Conservation (phyloP, 2,329 filamentous ascomycete species). For the Colletotrichum horii region DNA sequence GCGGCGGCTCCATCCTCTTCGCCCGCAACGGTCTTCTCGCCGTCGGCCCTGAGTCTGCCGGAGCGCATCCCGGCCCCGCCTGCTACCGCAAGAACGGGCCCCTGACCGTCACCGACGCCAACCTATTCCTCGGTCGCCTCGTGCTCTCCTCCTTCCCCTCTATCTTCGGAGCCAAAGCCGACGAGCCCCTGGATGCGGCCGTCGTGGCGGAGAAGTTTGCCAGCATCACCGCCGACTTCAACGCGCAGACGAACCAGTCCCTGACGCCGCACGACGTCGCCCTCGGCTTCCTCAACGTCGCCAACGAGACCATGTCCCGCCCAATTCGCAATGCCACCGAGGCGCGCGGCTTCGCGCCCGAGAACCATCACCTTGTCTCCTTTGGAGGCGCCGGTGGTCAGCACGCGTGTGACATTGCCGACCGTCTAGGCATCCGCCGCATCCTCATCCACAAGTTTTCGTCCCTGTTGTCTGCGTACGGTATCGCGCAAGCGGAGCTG, state of each 20-base stretch:
- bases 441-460: conserved; percentile 49
- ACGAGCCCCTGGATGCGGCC: conserved; percentile 53
- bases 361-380: conserved; percentile 35
- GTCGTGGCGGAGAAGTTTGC: conserved; percentile 44
- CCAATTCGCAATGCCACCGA: conserved; percentile 79
- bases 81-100: conserved; percentile 75
- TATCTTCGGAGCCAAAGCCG: conserved; percentile 72
- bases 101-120: conserved; percentile 75
- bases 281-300: conserved; percentile 76
- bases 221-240: conserved; percentile 45
- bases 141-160: conserved; percentile 71
- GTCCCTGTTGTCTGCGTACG: conserved; percentile 47
- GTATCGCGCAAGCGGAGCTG: conserved; percentile 45
- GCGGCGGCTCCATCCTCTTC: conserved; percentile 59
- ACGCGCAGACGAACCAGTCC: conserved; percentile 35
- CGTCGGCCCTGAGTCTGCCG: conserved; percentile 75
- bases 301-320: conserved; percentile 78
- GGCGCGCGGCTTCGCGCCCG: conserved; percentile 46
- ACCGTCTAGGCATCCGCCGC: conserved; percentile 41
- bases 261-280: conserved; percentile 50
- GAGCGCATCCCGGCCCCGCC: conserved; percentile 73
- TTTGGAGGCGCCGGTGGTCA: conserved; percentile 79
- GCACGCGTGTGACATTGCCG: conserved; percentile 46
- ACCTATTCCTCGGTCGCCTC: conserved; percentile 68
- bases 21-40: conserved; percentile 75